Percentiles rank a stretch among this genome's conserved stretches.
phyloP scores from a whole-genome alignment of 140 eudicot genomes.

The Bidens hawaiensis region DNA sequence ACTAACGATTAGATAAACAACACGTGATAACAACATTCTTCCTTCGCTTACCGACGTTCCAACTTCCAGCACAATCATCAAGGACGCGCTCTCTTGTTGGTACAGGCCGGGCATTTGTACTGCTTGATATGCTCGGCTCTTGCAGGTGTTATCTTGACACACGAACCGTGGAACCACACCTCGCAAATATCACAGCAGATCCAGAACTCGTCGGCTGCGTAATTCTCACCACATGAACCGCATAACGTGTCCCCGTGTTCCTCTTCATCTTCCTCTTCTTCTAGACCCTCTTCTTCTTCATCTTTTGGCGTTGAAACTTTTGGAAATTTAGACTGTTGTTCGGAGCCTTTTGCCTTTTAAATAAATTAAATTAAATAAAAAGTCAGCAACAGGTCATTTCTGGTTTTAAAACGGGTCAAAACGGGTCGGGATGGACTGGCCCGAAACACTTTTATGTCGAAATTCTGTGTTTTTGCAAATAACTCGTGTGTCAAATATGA shows the following conservation, averaged over 20 bases:
- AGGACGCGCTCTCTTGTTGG: slow-evolving; percentile 67
- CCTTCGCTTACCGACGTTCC: slow-evolving; percentile 7
- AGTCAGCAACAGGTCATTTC: neutral
- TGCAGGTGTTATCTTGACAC: slow-evolving; percentile 77
- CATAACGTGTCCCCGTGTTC: slow-evolving; percentile 67
- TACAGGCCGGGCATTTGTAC: slow-evolving; percentile 65
- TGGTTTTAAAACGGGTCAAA: neutral
- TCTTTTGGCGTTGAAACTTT: slow-evolving; percentile 44
- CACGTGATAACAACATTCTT: slow-evolving; percentile 5
- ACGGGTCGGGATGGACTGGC: neutral
- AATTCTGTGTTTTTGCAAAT: neutral
- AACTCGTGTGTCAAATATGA: neutral
- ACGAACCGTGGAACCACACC: slow-evolving; percentile 70
- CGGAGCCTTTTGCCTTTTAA: slow-evolving; percentile 40
- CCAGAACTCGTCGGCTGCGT: slow-evolving; percentile 75
- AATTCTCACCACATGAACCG: slow-evolving; percentile 65
- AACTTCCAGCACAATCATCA: slow-evolving; percentile 21
- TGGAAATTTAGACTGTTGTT: slow-evolving; percentile 39
- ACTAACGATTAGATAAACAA: slow-evolving; percentile 29
- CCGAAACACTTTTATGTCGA: neutral
- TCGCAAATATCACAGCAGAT: slow-evolving; percentile 73
- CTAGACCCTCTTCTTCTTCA: slow-evolving; percentile 53
- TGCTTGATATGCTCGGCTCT: slow-evolving; percentile 70
- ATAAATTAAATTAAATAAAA: neutral
- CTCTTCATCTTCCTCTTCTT: slow-evolving; percentile 60